Conservation (phyloP, 768 basidiomycete genomes). For the Lentinula boryana region DNA sequence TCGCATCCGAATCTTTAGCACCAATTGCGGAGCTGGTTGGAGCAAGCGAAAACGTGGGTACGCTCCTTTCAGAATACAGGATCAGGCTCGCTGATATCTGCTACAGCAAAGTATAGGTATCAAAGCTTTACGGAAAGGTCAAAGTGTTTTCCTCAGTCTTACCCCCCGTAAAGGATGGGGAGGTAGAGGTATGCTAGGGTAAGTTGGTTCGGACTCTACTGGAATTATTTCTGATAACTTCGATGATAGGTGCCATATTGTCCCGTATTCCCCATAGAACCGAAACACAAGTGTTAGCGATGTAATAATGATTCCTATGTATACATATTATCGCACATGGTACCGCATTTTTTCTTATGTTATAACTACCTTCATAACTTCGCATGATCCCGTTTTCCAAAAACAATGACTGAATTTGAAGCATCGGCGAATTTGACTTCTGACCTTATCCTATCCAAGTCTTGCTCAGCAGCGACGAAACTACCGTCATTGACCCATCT, state of each 20-base stretch:
- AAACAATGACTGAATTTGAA: neutral
- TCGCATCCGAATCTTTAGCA: slow-evolving; percentile 50
- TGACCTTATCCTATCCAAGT: slow-evolving; percentile 21
- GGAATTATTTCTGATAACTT: slow-evolving; percentile 5
- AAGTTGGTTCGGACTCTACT: slow-evolving; percentile 15
- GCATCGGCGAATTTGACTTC: neutral
- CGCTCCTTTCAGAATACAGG: neutral
- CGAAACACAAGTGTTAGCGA: neutral
- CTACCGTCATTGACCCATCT: slow-evolving; percentile 29
- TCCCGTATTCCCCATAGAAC: slow-evolving; percentile 34
- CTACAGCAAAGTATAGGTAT: slow-evolving; percentile 54
- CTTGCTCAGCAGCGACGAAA: slow-evolving; percentile 29
- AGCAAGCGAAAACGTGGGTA: slow-evolving; percentile 71
- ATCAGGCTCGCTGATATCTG: neutral
- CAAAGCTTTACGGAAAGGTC: slow-evolving; percentile 46
- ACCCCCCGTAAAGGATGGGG: slow-evolving; percentile 79
- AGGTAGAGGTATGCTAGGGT: slow-evolving; percentile 83
- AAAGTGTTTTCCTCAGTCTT: slow-evolving; percentile 45
- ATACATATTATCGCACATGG: neutral
- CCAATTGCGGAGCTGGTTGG: slow-evolving; percentile 70
- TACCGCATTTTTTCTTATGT: neutral
- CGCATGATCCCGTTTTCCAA: neutral
- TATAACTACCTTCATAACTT: neutral
- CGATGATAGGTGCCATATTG: slow-evolving; percentile 50
- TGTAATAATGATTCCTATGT: neutral